A percentile compares a stretch with the other conserved stretches of the same genome.
These are phyloP conservation scores for Pleomassaria siparia DNA, from an alignment of 2,329 filamentous ascomycete genomes.

Conservation along the genomic window DNA sequence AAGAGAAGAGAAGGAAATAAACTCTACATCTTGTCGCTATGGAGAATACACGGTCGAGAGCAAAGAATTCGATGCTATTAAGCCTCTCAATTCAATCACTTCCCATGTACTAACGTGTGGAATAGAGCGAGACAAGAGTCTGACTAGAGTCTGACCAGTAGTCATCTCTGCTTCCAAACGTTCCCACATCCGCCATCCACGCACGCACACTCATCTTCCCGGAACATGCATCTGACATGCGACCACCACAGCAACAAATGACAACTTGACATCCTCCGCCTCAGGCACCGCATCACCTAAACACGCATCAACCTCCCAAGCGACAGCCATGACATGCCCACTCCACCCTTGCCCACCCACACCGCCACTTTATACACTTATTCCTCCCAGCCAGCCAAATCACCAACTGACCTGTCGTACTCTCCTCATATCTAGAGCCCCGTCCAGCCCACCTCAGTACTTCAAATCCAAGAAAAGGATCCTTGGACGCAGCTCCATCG, in stretches of 20 bases:
- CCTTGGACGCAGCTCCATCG: too few relatives aligned
- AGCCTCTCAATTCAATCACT: too few relatives aligned
- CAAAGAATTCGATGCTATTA: too few relatives aligned
- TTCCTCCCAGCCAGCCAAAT: conserved; percentile 3
- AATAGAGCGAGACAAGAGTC: too few relatives aligned
- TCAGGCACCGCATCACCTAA: not conserved
- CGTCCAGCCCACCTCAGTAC: too few relatives aligned
- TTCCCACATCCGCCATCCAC: not conserved
- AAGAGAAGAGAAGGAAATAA: too few relatives aligned
- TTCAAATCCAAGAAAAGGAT: conserved; percentile 1
- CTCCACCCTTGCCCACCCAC: conserved; percentile 9
- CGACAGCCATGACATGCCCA: not conserved
- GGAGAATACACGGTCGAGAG: too few relatives aligned
- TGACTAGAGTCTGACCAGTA: too few relatives aligned
- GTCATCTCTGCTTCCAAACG: not conserved
- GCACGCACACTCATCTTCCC: not conserved
- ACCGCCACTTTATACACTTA: conserved; percentile 15
- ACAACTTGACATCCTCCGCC: not conserved
- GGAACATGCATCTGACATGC: not conserved
- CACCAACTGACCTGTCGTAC: conserved; percentile 6
- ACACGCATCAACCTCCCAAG: not conserved
- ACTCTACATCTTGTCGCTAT: too few relatives aligned
- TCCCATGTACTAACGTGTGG: too few relatives aligned
- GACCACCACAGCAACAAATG: not conserved
- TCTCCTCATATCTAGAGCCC: not conserved